Evolutionary conservation across 805 yeast species (phyloP).

Genomic region (Priceomyces medius): DNA sequence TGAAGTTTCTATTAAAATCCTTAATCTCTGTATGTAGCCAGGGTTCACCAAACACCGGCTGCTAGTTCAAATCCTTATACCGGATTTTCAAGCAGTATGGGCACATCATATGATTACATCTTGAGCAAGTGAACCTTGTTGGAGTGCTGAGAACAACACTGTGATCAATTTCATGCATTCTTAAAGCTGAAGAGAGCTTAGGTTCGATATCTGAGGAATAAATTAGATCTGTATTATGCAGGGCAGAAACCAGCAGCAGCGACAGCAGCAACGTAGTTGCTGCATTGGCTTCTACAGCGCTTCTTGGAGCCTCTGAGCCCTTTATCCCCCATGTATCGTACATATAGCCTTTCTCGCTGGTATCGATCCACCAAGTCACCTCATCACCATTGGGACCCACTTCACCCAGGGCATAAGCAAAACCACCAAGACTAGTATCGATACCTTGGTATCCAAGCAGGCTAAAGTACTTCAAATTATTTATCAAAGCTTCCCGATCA

Average conservation of each 20-base stretch:
- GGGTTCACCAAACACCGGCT: neutral
- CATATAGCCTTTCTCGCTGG: neutral
- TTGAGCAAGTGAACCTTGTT: constrained; percentile 34
- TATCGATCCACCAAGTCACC: neutral
- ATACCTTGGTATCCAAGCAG: constrained; percentile 13
- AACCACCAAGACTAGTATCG: neutral
- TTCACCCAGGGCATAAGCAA: neutral
- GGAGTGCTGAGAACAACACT: constrained; percentile 28
- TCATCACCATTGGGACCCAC: neutral
- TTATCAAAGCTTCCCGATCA: constrained; percentile 8
- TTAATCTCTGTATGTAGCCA: neutral
- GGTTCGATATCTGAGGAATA: too few species aligned
- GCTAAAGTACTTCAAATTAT: constrained; percentile 24
- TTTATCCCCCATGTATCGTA: too few species aligned
- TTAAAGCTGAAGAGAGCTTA: neutral
- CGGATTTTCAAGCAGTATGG: constrained; percentile 40
- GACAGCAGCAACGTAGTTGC: too few species aligned
- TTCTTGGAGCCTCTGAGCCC: too few species aligned
- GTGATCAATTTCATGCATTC: constrained; percentile 8
- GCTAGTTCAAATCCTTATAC: constrained; percentile 22
- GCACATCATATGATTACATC: constrained; percentile 44
- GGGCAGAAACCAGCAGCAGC: too few species aligned
- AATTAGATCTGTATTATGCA: too few species aligned
- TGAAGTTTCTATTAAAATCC: neutral
- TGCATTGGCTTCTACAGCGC: too few species aligned